Evolutionary conservation across 2,329 filamentous ascomycete genomes (phyloP), one percentile per base, ranked within the genome.

Genomic region (Stachybotrys chlorohalonatus): DNA sequence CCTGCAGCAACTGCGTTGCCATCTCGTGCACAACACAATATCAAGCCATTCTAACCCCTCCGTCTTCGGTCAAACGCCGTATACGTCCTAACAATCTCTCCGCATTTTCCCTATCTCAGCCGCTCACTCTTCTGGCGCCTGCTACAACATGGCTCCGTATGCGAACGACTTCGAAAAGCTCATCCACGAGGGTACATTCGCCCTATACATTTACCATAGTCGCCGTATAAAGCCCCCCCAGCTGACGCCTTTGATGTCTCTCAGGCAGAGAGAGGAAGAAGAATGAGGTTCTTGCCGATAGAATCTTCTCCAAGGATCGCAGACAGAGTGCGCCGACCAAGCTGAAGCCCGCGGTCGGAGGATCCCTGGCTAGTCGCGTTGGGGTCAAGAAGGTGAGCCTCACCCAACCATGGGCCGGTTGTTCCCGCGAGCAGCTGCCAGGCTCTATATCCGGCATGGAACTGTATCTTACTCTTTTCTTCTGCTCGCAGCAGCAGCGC

Each of bases 321-420:
- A 71, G 77, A 39, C 70, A 79, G 53, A 86, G 80, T 64, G 78
- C 84, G 46, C 79, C 80, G 7, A 70, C 71, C 48, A 78, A 70
- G 56, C 66, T 74, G 55, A 81, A 75, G 63, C 67, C 71, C 57
- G 66, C 68, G 55, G 63, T 68, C 52, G 74, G 78, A 52, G 75
- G 83, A 63, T 82, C 82, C 3, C 79, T 91, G 52, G 83, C 87
- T 54, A 88, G 85, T 70, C 81, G 87, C 68, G 84, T 87, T 56
- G 87, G 88, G 46, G 77, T 91, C 52, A 83, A 81, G 64, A 91
- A 91, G 82, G 84, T 84, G 75, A 55, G 64, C 58, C 24, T 24
- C 24, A 24, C 4, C 4, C 24, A 24, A 24, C 24, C 24, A 24
- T 24, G 24, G 4, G 24, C 24, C 24, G 2, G 24, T 24, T 24